Percentiles rank a stretch among this genome's conserved stretches.
Conservation (phyloP, 1,284 basidiomycete genomes). For the Fomitopsis pinicola region DNA sequence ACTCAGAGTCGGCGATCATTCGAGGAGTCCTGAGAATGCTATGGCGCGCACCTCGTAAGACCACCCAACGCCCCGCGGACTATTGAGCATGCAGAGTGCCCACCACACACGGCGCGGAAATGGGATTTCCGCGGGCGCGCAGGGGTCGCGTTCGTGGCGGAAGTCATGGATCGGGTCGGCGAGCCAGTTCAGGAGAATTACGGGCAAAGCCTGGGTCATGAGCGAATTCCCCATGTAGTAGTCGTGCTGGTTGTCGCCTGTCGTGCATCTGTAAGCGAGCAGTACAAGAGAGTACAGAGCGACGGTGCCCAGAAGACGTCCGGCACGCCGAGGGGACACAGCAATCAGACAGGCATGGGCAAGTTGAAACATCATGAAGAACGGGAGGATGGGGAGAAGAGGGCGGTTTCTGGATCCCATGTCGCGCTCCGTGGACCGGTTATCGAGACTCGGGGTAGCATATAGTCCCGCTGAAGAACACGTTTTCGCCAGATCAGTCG, state of each 20-base stretch:
- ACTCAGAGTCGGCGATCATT: background rate
- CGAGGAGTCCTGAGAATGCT: no score
- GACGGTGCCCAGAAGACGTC: background rate
- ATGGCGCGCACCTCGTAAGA: conserved; percentile 1
- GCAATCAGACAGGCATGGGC: background rate
- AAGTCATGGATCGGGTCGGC: conserved; percentile 6
- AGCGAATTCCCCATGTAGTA: conserved; percentile 2
- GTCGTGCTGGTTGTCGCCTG: background rate
- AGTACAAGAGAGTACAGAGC: background rate
- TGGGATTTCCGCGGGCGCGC: background rate
- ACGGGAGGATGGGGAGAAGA: background rate
- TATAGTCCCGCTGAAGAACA: no score
- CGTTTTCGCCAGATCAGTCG: no score
- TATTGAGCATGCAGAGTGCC: conserved; percentile 3
- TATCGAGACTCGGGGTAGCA: no score
- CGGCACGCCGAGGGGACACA: background rate
- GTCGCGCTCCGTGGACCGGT: background rate
- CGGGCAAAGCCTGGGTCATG: background rate
- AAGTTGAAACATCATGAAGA: background rate
- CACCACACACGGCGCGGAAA: conserved; percentile 1
- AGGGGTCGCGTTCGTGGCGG: conserved; percentile 2
- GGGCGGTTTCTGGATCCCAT: background rate
- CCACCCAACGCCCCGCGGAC: conserved; percentile 7
- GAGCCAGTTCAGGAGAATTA: conserved; percentile 1
- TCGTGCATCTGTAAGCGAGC: background rate